A percentile compares a stretch with the other conserved stretches of the same genome.
These are phyloP conservation scores for Selaginella moellendorffii DNA, from an alignment of 75 land plant genomes.

Conservation along the genomic window DNA sequence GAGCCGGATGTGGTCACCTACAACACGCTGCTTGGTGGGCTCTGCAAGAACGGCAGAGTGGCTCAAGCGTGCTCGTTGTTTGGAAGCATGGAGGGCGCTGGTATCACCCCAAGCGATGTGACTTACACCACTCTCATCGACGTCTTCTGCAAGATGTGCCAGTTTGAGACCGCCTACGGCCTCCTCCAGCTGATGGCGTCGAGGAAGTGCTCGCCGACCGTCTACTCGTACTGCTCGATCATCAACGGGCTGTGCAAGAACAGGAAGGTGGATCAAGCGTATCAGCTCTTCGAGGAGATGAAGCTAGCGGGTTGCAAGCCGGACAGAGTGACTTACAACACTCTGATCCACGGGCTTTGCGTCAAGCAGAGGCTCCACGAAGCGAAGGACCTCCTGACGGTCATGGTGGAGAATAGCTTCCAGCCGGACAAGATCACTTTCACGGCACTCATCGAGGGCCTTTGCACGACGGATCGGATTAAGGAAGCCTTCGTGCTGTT, in stretches of 20 bases:
- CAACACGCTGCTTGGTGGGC: neutral
- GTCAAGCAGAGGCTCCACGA: neutral
- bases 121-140: neutral
- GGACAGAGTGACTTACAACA: neutral
- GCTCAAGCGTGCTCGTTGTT: neutral
- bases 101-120: neutral
- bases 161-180: neutral
- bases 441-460: neutral
- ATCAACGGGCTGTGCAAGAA: constrained; percentile 22
- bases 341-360: neutral
- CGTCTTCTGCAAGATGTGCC: neutral
- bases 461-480: neutral
- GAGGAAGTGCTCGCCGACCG: constrained; percentile 19
- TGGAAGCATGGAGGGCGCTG: neutral
- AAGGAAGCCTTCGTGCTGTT: neutral
- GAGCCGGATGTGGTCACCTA: neutral
- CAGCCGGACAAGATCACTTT: constrained; percentile 9
- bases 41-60: neutral
- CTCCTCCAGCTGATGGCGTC: neutral
- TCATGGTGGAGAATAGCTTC: neutral
- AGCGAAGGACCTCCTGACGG: neutral
- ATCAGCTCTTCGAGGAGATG: constrained; percentile 15
- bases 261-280: constrained; percentile 21
- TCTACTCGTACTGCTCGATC: constrained; percentile 18
- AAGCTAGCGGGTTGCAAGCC: neutral